These are phyloP conservation scores for Globisporangium takayamanum DNA, from an alignment of 352 stramenopile genomes.

Conservation along the genomic window DNA sequence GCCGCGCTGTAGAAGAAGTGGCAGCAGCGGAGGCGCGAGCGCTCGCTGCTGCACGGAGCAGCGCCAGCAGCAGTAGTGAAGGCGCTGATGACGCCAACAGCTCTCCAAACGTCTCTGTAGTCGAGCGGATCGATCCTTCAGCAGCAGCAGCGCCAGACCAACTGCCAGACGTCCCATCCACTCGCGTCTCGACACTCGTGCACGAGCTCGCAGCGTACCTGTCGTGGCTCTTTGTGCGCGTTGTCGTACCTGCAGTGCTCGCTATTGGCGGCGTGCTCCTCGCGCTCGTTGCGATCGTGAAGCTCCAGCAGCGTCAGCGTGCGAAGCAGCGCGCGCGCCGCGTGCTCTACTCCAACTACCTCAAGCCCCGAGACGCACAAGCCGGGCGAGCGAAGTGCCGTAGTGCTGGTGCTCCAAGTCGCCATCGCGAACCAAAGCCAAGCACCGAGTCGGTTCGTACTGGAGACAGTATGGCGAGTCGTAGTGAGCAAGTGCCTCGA, in stretches of 20 bases:
- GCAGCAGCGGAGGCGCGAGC: not conserved
- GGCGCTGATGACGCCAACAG: too few relatives aligned
- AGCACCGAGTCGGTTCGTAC: too few relatives aligned
- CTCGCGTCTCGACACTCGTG: not conserved
- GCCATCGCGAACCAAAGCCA: not conserved
- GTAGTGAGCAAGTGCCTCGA: too few relatives aligned
- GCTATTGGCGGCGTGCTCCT: conserved; percentile 8
- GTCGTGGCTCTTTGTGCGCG: not conserved
- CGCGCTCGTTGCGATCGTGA: conserved; percentile 1
- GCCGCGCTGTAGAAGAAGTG: not conserved
- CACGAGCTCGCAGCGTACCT: too few relatives aligned
- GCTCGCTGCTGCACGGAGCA: too few relatives aligned
- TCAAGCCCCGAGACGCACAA: conserved; percentile 1
- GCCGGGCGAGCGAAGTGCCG: too few relatives aligned
- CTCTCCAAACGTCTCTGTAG: too few relatives aligned
- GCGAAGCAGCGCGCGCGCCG: not conserved
- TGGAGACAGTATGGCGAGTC: too few relatives aligned
- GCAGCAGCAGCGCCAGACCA: too few relatives aligned
- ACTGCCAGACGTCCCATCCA: not conserved
- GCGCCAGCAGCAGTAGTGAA: too few relatives aligned
- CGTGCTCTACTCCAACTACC: conserved; percentile 10
- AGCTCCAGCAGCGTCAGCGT: conserved; percentile 1
- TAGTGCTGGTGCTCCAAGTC: not conserved
- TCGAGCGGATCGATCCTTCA: too few relatives aligned
- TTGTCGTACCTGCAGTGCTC: conserved; percentile 6